Percentiles rank a stretch among this genome's conserved stretches.
These are phyloP conservation scores for Metrosideros polymorpha DNA, from an alignment of 441 rosid genomes.

Conservation along the genomic window DNA sequence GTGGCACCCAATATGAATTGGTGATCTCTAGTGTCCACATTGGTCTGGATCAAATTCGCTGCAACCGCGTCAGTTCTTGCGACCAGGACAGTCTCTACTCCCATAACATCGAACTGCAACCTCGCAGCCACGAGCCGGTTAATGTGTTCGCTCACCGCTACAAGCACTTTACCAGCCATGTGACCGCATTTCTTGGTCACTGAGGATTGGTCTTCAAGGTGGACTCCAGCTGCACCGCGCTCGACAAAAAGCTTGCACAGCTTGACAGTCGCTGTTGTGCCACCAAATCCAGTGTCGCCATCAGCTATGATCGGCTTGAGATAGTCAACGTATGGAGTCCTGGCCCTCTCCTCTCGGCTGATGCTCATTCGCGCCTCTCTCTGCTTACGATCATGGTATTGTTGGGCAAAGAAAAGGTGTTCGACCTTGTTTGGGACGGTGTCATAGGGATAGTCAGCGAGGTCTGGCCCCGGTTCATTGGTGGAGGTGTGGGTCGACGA, in stretches of 20 bases:
- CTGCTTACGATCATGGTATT: conserved; percentile 90
- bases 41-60: conserved; percentile 72
- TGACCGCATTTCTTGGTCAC: conserved; percentile 93
- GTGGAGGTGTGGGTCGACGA: conserved; percentile 86
- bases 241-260: conserved; percentile 91
- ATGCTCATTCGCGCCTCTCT: conserved; percentile 86
- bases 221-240: conserved; percentile 92
- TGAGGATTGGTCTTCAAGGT: conserved; percentile 90
- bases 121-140: conserved; percentile 89
- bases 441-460: conserved; percentile 88
- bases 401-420: conserved; percentile 82
- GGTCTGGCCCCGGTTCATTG: conserved; percentile 93
- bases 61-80: conserved; percentile 88
- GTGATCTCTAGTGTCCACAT: conserved; percentile 78
- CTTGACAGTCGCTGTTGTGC: conserved; percentile 86
- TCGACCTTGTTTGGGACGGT: conserved; percentile 94
- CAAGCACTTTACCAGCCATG: conserved; percentile 94
- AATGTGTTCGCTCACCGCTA: conserved; percentile 79
- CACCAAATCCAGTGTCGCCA: conserved; percentile 91
- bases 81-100: conserved; percentile 78
- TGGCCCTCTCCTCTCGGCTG: conserved; percentile 75
- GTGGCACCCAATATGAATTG: conserved; percentile 84
- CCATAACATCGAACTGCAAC: conserved; percentile 92
- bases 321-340: conserved; percentile 73
- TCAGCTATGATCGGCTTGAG: conserved; percentile 93